phyloP scores from a whole-genome alignment of 1,139 yeast genomes.

The Dujonia santamariae region DNA sequence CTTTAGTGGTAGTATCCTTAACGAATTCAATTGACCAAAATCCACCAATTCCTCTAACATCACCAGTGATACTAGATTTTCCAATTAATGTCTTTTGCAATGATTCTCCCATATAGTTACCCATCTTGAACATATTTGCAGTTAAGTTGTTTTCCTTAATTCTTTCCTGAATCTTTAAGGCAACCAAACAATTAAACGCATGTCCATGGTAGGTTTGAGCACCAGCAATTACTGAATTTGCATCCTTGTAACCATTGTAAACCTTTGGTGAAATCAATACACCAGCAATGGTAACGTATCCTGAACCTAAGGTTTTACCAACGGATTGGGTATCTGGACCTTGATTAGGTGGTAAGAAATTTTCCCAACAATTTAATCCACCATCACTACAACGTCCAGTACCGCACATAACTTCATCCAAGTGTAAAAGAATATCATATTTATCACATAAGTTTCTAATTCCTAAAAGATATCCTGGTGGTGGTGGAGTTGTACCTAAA shows the following conservation, averaged over 20 bases:
- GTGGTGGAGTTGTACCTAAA: constrained; percentile 54
- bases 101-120: constrained; percentile 46
- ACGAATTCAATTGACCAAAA: constrained; percentile 61
- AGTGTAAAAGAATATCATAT: constrained; percentile 54
- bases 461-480: constrained; percentile 57
- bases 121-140: constrained; percentile 47
- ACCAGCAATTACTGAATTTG: constrained; percentile 45
- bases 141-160: constrained; percentile 42
- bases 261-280: constrained; percentile 52
- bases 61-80: constrained; percentile 43
- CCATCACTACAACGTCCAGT: constrained; percentile 42
- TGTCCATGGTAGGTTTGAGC: constrained; percentile 65
- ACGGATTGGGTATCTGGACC: constrained; percentile 62
- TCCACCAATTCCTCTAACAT: constrained; percentile 60
- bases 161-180: constrained; percentile 56
- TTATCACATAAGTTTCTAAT: constrained; percentile 52
- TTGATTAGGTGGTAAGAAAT: constrained; percentile 32
- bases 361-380: constrained; percentile 49
- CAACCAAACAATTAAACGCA: constrained; percentile 57
- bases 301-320: constrained; percentile 65
- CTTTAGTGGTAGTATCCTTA: constrained; percentile 47
- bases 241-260: constrained; percentile 40
- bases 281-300: constrained; percentile 62
- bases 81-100: constrained; percentile 10
- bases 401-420: constrained; percentile 70